Evolutionary conservation across 2,329 filamentous ascomycete genomes (phyloP).

Genomic region (Alternaria novae-zelandiae): DNA sequence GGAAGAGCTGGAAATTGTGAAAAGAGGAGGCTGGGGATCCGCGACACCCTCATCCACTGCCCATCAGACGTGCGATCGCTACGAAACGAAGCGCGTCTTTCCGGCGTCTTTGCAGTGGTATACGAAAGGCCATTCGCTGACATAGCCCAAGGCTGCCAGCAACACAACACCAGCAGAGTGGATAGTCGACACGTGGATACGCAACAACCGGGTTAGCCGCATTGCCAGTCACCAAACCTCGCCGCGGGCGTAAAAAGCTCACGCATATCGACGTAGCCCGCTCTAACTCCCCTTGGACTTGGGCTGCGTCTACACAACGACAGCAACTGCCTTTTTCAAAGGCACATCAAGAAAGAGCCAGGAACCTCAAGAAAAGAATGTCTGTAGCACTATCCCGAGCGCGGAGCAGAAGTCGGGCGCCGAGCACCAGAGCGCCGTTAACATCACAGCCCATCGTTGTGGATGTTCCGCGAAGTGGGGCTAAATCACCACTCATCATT

Average conservation of each 20-base stretch:
- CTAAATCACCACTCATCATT: conserved; percentile 37
- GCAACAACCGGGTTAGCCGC: conserved; percentile 8
- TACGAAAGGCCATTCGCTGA: conserved; percentile 6
- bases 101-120: conserved; percentile 9
- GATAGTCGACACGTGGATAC: conserved; percentile 10
- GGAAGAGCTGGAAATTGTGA: conserved; percentile 4
- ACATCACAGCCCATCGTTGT: conserved; percentile 33
- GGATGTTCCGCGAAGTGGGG: conserved; percentile 28
- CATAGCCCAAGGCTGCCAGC: conserved; percentile 8
- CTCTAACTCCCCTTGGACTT: conserved; percentile 27
- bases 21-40: conserved; percentile 4
- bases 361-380: conserved; percentile 24
- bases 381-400: conserved; percentile 37
- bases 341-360: conserved; percentile 20
- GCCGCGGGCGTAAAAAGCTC: conserved; percentile 21
- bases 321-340: conserved; percentile 27
- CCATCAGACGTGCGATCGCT: background rate
- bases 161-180: conserved; percentile 11
- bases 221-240: conserved; percentile 15
- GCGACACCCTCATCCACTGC: background rate
- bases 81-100: conserved; percentile 8
- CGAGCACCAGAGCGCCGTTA: conserved; percentile 32
- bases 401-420: conserved; percentile 39
- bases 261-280: conserved; percentile 29
- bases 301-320: conserved; percentile 27